phyloP scores from a whole-genome alignment of 495 filamentous ascomycete species.

The Trypethelium eluteriae region DNA sequence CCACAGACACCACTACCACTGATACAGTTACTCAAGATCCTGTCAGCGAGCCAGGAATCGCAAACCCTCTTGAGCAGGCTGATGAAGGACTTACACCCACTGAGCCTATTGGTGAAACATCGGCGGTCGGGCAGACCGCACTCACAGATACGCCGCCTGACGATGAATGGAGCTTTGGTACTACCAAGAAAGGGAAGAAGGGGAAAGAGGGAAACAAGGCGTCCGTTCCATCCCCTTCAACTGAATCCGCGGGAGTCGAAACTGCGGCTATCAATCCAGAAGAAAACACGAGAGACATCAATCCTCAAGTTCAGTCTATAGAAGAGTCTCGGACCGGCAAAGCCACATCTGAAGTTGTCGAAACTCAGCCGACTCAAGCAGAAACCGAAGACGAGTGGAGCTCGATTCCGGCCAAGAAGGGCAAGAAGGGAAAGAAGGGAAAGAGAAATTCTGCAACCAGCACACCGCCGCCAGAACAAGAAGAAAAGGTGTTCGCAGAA shows the following conservation, averaged over 20 bases:
- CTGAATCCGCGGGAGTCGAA: neutral
- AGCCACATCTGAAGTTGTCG: conserved; percentile 9
- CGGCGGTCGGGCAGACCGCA: neutral
- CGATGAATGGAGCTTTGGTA: conserved; percentile 6
- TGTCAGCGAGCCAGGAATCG: neutral
- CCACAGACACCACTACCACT: conserved; percentile 25
- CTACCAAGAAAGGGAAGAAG: conserved; percentile 16
- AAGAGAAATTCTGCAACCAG: neutral
- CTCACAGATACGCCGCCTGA: conserved; percentile 30
- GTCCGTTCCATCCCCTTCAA: conserved; percentile 1
- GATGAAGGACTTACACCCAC: conserved; percentile 24
- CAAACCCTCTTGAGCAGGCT: conserved; percentile 15
- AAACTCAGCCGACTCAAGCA: neutral
- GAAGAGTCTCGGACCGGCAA: conserved; percentile 1
- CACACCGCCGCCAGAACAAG: neutral
- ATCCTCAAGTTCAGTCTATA: neutral
- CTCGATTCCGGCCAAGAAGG: conserved; percentile 9
- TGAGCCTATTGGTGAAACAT: conserved; percentile 7
- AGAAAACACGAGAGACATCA: neutral
- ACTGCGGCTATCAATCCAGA: neutral
- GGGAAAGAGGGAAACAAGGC: conserved; percentile 16
- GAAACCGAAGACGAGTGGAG: neutral
- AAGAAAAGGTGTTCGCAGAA: neutral
- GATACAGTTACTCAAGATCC: neutral
- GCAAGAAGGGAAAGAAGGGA: conserved; percentile 16